These are phyloP conservation scores for Tulasnella sp. DNA, from an alignment of 768 basidiomycete species.

Conservation along the genomic window DNA sequence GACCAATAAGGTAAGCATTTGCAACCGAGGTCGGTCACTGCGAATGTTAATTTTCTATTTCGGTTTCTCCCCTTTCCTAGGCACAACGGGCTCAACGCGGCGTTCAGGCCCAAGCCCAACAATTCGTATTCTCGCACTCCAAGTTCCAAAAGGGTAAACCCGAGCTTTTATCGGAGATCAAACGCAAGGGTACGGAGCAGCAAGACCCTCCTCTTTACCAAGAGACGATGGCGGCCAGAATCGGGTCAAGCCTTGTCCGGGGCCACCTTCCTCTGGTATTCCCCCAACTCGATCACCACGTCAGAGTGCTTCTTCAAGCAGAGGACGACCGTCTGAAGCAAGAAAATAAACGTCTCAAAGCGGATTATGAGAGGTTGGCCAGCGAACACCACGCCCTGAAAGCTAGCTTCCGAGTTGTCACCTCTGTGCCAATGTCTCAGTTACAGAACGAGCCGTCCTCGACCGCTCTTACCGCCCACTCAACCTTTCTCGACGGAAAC, in stretches of 20 bases:
- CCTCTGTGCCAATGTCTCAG: background rate
- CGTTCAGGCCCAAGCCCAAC: constrained; percentile 73
- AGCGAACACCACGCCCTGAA: background rate
- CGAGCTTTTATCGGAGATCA: constrained; percentile 78
- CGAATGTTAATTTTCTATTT: background rate
- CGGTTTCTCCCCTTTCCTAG: constrained; percentile 31
- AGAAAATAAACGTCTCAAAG: background rate
- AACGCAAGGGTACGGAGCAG: constrained; percentile 67
- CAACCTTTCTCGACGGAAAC: background rate
- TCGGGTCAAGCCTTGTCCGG: background rate
- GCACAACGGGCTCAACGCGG: constrained; percentile 71
- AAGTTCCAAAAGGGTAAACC: constrained; percentile 75
- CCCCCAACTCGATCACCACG: background rate
- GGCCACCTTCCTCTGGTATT: background rate
- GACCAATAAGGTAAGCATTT: constrained; percentile 10
- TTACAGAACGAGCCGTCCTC: background rate
- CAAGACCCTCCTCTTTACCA: background rate
- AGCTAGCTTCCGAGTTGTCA: background rate
- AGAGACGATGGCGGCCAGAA: background rate
- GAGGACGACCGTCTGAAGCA: background rate
- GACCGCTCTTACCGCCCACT: background rate
- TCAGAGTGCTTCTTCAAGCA: background rate
- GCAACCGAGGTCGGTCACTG: background rate
- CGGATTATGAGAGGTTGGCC: background rate
- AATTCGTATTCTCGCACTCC: constrained; percentile 67